Evolutionary conservation across 306 rosid genomes (phyloP).

Genomic region (Vigna hirtella): DNA sequence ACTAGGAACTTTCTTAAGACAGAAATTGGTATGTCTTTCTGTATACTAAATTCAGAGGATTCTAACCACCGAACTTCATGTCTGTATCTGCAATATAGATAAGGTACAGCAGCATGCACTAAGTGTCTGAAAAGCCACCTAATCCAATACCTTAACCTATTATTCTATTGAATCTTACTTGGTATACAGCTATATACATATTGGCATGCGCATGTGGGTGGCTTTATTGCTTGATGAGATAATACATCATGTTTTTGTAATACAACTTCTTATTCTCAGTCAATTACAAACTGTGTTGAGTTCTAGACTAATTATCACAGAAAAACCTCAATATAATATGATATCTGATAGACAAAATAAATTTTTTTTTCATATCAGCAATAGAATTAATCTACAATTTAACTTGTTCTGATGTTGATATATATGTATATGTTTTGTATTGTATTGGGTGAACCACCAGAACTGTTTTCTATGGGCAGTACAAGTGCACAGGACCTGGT

Average conservation of each 20-base stretch:
- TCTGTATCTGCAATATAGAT: conserved; percentile 20
- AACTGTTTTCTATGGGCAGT: conserved; percentile 98
- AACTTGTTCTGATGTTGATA: not conserved
- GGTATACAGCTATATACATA: conserved; percentile 36
- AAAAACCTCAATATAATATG: no score
- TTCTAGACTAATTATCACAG: no score
- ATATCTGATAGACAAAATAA: no score
- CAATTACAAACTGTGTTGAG: no score
- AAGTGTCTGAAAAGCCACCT: conserved; percentile 32
- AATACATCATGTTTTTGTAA: not conserved
- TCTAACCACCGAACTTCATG: conserved; percentile 28
- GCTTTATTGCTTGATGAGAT: not conserved
- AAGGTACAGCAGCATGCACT: conserved; percentile 33
- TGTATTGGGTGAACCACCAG: conserved; percentile 46
- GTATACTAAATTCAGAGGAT: not conserved
- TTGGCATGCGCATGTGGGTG: conserved; percentile 41
- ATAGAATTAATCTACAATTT: not conserved
- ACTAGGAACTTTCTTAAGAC: conserved; percentile 1
- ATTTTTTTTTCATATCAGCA: not conserved
- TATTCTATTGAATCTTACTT: not conserved
- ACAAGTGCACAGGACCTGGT: conserved; percentile 92
- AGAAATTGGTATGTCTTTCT: conserved; percentile 5
- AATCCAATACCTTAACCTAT: conserved; percentile 23
- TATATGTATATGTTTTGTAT: not conserved
- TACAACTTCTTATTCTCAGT: no score